Evolutionary conservation across 2,329 filamentous ascomycete genomes (phyloP).

Genomic region (Aspergillus sp.): DNA sequence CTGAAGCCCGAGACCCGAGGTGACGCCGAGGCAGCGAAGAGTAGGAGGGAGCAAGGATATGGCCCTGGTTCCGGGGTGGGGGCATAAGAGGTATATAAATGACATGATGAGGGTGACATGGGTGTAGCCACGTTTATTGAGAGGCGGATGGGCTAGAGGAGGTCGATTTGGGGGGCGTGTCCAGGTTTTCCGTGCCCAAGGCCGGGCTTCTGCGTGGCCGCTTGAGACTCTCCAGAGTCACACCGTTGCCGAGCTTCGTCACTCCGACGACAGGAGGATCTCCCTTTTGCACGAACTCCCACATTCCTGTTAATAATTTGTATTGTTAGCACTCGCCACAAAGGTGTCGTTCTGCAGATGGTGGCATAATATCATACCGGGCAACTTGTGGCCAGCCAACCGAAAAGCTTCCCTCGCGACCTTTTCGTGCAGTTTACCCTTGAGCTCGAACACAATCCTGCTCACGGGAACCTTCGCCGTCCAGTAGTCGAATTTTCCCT

Average conservation of each 20-base stretch:
- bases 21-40: constrained; percentile 39
- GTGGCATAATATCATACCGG: constrained; percentile 58
- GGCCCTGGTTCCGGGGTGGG: constrained; percentile 56
- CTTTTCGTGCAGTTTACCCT: constrained; percentile 90
- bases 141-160: constrained; percentile 37
- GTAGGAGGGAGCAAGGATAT: constrained; percentile 55
- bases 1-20: constrained; percentile 36
- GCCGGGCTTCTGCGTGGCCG: constrained; percentile 69
- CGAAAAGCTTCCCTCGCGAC: constrained; percentile 91
- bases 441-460: constrained; percentile 88
- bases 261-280: constrained; percentile 88
- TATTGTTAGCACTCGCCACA: constrained; percentile 19
- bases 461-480: constrained; percentile 85
- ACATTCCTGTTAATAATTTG: constrained; percentile 47
- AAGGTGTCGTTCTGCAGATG: constrained; percentile 2
- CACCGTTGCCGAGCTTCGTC: constrained; percentile 78
- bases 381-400: constrained; percentile 90
- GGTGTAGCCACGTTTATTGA: constrained; percentile 28
- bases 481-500: constrained; percentile 97
- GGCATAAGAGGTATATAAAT: constrained; percentile 37
- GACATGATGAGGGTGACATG: constrained; percentile 6
- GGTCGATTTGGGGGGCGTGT: constrained; percentile 31
- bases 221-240: constrained; percentile 82
- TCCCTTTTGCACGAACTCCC: constrained; percentile 91
- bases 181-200: constrained; percentile 30